Evolutionary conservation across 495 filamentous ascomycete genomes (phyloP), one percentile per base, ranked within the genome.

Genomic region (Echria macrotheca): DNA sequence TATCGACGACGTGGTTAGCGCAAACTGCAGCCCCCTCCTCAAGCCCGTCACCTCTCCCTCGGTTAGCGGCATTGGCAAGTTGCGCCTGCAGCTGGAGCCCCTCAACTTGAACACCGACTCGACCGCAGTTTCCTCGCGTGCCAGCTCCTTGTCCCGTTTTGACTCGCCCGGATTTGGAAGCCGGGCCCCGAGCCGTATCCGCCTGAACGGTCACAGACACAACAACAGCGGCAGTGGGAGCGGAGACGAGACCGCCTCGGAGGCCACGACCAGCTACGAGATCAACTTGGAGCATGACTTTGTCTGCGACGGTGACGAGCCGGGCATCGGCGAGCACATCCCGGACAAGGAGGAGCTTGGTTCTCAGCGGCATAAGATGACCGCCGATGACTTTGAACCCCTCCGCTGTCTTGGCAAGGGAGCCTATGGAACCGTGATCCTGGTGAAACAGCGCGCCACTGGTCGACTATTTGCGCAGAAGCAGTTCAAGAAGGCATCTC

Each of bases 401-500:
- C 65, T 98, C n/a, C 84, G 87, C n/a, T 96, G 91, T 63, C 81
- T 98, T 28, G 93, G 93, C 22, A 98, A 97, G 61, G 93, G 93
- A 51, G 87, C 91, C 3, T 98, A 88, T 63, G 93, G 93, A 15
- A 96, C 90, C 2, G 93, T 98, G 11, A 63, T 95, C 36, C 77
- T 98, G 9, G 93, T 98, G 52, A 91, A 88, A 60, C 90, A 98
- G 63, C 79, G 75, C 29, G 62, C 81, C 15, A 96, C 91, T 1
- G 91, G 91, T 14, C 86, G 89, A 35, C 80, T 98, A 3, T 98
- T 86, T 60, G 94, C 93, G 1, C 93, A 98, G 73, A 98, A 98
- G 71, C 94, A 97, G 71, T 91, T 98, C 69, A 87, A 89, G 60
- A 98, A 98, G 64, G 93, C 93, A 1, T 91, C 89, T 1, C 69